Evolutionary conservation across 768 basidiomycete species (phyloP).

Genomic region (Punctularia strigosozonata): DNA sequence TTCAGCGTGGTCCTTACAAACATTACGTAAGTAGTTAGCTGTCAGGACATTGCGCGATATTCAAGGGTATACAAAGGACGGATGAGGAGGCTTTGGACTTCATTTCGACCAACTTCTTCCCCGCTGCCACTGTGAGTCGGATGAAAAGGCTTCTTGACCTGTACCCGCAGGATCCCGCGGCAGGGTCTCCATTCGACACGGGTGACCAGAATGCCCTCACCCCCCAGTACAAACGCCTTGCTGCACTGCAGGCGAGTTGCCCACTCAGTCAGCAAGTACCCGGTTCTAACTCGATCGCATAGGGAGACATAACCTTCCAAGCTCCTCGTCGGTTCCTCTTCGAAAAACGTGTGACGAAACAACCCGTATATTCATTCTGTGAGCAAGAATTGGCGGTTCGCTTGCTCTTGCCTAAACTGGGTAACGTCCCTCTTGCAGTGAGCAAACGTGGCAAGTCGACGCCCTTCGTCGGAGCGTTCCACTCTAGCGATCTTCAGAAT

Average conservation of each 20-base stretch:
- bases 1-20: conserved; percentile 9
- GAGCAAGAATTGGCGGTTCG: conserved; percentile 8
- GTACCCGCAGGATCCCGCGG: conserved; percentile 7
- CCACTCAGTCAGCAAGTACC: too few relatives aligned
- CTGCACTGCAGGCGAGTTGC: too few relatives aligned
- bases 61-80: conserved; percentile 4
- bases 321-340: conserved; percentile 24
- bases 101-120: conserved; percentile 4
- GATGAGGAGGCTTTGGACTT: conserved; percentile 5
- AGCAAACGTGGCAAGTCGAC: conserved; percentile 19
- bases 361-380: conserved; percentile 24
- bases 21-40: conserved; percentile 15
- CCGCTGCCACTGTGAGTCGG: conserved; percentile 2
- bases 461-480: conserved; percentile 19
- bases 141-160: conserved; percentile 4
- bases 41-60: too few relatives aligned
- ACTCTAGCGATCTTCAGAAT: conserved; percentile 29
- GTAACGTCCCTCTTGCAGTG: conserved; percentile 17
- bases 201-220: conserved; percentile 11
- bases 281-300: too few relatives aligned
- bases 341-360: conserved; percentile 17
- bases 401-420: background rate
- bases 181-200: conserved; percentile 19
- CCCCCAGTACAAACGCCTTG: conserved; percentile 28
- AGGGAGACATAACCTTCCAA: conserved; percentile 24